Evolutionary conservation across 805 yeast species (phyloP).

Genomic region (Lipomyces starkeyi): DNA sequence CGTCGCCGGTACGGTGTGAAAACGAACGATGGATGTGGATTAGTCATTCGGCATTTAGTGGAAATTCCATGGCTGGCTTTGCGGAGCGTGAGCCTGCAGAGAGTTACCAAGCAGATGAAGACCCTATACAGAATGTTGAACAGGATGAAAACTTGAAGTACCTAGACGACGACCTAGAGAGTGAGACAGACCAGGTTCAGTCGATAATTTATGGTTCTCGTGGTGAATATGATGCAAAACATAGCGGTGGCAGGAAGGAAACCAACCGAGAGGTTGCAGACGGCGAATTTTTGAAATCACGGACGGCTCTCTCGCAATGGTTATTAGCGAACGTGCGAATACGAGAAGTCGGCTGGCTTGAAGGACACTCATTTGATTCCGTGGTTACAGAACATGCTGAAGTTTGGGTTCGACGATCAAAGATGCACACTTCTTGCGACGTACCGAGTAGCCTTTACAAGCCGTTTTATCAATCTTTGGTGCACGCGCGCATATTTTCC

Average conservation of each 20-base stretch:
- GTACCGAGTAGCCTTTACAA: constrained; percentile 37
- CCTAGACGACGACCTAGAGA: not conserved
- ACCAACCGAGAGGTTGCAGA: not conserved
- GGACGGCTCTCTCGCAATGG: constrained; percentile 4
- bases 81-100: not conserved
- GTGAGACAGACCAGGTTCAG: not conserved
- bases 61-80: not conserved
- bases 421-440: constrained; percentile 16
- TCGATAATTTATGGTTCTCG: not conserved
- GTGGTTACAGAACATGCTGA: constrained; percentile 9
- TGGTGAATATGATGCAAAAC: not conserved
- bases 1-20: not conserved
- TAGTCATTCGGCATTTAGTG: not conserved
- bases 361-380: not conserved
- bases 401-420: constrained; percentile 6
- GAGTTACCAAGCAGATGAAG: not conserved
- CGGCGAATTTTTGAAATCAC: not conserved
- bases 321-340: constrained; percentile 2
- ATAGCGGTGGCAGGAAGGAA: not conserved
- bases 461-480: constrained; percentile 39
- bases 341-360: not conserved
- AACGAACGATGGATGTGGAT: not conserved
- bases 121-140: not conserved
- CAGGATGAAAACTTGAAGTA: not conserved
- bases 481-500: constrained; percentile 12